Conservation (phyloP, 768 basidiomycete genomes). For the Mycena maculata region DNA sequence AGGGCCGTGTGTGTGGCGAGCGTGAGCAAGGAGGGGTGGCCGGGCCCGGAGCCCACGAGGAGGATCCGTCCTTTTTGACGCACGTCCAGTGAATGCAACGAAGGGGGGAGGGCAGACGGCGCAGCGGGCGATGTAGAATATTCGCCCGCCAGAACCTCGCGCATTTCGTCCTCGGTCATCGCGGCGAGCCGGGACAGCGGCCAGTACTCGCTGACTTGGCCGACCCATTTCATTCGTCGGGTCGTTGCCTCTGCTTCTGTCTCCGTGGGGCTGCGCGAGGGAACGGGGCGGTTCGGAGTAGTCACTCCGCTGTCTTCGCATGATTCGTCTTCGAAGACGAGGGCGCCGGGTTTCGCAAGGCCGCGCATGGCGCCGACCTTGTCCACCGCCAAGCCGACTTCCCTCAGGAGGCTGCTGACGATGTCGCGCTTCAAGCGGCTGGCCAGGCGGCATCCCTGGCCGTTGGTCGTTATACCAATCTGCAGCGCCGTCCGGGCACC, state of each 20-base stretch:
- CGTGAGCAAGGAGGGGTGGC: conserved; percentile 93
- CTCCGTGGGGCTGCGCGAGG: conserved; percentile 56
- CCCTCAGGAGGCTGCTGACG: conserved; percentile 75
- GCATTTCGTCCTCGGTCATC: conserved; percentile 77
- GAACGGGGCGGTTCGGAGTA: conserved; percentile 80
- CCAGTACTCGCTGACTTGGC: conserved; percentile 98
- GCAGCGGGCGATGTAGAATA: conserved; percentile 27
- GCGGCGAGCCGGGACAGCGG: conserved; percentile 79
- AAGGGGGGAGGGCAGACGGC: conserved; percentile 33
- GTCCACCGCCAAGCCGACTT: conserved; percentile 78
- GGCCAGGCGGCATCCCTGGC: conserved; percentile 88
- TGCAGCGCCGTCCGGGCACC: conserved; percentile 67
- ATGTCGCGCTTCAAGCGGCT: conserved; percentile 86
- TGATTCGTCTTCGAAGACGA: conserved; percentile 29
- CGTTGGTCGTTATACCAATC: conserved; percentile 91
- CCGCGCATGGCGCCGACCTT: conserved; percentile 78
- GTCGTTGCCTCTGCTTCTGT: conserved; percentile 58
- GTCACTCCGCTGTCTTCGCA: conserved; percentile 62
- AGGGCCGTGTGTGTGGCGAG: conserved; percentile 85
- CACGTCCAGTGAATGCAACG: conserved; percentile 50
- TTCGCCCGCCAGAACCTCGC: conserved; percentile 63
- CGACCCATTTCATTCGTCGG: conserved; percentile 91
- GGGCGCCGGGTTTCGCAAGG: conserved; percentile 55
- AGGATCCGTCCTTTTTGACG: conserved; percentile 75
- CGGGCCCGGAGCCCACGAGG: conserved; percentile 95